Conservation (phyloP, 2,329 filamentous ascomycete species). For the Aphanoascus verrucosus region DNA sequence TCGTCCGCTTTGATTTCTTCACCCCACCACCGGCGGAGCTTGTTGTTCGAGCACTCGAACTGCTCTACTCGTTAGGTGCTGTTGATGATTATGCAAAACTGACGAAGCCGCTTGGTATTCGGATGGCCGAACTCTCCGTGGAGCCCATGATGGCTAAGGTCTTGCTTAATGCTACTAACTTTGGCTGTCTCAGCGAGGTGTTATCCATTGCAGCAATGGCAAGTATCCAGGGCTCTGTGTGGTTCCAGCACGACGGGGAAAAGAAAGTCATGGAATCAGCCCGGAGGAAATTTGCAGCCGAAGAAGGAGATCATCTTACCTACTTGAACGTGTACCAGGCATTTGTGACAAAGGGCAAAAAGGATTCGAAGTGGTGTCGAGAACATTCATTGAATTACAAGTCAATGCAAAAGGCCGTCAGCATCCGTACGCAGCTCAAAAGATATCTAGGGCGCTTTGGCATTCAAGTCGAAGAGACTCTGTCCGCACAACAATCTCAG, state of each 20-base stretch:
- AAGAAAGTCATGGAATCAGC: conserved; percentile 64
- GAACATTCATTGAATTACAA: conserved; percentile 83
- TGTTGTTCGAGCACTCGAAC: conserved; percentile 73
- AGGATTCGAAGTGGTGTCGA: conserved; percentile 76
- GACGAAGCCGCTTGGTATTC: conserved; percentile 71
- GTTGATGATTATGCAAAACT: conserved; percentile 84
- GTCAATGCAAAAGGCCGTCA: conserved; percentile 67
- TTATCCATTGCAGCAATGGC: conserved; percentile 92
- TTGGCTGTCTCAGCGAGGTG: conserved; percentile 73
- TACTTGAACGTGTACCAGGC: conserved; percentile 87
- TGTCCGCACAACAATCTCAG: conserved; percentile 26
- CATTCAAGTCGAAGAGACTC: conserved; percentile 55
- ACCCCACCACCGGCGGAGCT: conserved; percentile 76
- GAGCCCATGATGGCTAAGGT: conserved; percentile 95
- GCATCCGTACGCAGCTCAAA: conserved; percentile 74
- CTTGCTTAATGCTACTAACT: conserved; percentile 61
- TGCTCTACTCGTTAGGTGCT: conserved; percentile 76
- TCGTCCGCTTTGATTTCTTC: conserved; percentile 80
- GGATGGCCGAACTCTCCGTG: conserved; percentile 87
- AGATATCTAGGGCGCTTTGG: conserved; percentile 80
- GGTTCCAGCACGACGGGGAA: conserved; percentile 62
- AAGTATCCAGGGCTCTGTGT: conserved; percentile 69
- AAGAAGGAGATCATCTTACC: conserved; percentile 89
- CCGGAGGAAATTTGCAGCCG: conserved; percentile 72
- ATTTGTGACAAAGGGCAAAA: conserved; percentile 72